These are phyloP conservation scores for Hibiscus syriacus DNA, from an alignment of 345 rosid species.

Conservation along the genomic window DNA sequence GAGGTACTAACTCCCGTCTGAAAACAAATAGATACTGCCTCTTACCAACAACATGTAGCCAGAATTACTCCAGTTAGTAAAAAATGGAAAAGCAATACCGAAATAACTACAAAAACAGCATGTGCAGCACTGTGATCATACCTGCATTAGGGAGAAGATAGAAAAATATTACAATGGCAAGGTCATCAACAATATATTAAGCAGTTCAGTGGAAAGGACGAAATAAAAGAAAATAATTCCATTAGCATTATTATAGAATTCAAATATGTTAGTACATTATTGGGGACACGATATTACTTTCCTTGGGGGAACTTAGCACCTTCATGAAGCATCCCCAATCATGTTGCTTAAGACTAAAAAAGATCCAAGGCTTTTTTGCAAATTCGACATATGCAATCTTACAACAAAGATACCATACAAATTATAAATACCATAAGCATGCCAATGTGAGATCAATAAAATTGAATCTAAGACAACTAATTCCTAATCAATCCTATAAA, in stretches of 20 bases:
- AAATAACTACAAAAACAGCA: constrained; percentile 68
- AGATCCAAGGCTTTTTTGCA: neutral
- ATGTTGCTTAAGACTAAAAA: neutral
- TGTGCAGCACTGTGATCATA: constrained; percentile 86
- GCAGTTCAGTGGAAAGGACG: neutral
- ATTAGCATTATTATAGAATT: neutral
- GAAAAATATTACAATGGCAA: neutral
- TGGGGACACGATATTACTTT: neutral
- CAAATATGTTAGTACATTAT: neutral
- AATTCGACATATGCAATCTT: neutral
- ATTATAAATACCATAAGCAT: neutral
- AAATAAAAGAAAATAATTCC: neutral
- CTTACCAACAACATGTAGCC: constrained; percentile 93
- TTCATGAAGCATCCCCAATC: neutral
- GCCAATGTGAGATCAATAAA: neutral
- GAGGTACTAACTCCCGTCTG: neutral
- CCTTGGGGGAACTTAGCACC: neutral
- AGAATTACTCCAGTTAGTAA: constrained; percentile 60
- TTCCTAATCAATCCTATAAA: neutral
- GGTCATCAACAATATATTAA: neutral
- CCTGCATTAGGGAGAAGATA: constrained; percentile 41
- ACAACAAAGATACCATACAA: neutral
- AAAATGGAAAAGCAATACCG: constrained; percentile 78
- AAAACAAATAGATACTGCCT: neutral
- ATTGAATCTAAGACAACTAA: neutral